Conservation (phyloP, 768 basidiomycete genomes). For the Suillus weaverae region DNA sequence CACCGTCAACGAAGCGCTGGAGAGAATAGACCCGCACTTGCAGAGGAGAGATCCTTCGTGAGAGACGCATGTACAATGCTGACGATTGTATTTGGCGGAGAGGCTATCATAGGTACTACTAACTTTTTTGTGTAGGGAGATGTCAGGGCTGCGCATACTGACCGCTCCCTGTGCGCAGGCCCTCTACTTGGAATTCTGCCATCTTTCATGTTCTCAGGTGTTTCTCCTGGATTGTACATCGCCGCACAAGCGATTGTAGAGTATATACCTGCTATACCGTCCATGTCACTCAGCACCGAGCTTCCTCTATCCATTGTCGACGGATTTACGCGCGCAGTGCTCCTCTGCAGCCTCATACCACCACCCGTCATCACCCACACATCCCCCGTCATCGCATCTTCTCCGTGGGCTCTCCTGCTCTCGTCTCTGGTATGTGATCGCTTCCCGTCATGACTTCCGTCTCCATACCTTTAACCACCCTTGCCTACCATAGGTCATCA, state of each 20-base stretch:
- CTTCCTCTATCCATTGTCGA: constrained; percentile 74
- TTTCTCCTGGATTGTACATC: constrained; percentile 62
- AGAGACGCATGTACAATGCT: constrained; percentile 58
- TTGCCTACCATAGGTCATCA: constrained; percentile 47
- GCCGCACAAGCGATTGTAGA: constrained; percentile 61
- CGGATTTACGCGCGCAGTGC: constrained; percentile 73
- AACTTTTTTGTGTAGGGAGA: background rate
- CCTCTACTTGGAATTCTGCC: constrained; percentile 65
- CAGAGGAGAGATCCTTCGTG: constrained; percentile 56
- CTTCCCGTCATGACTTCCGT: background rate
- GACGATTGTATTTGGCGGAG: constrained; percentile 77
- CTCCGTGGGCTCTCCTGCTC: constrained; percentile 77
- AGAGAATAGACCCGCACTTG: constrained; percentile 32
- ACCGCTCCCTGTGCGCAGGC: constrained; percentile 35
- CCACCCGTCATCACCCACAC: constrained; percentile 59
- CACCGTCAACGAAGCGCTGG: constrained; percentile 37
- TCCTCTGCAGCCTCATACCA: constrained; percentile 78
- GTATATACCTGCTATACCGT: constrained; percentile 55
- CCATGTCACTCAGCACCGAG: constrained; percentile 55
- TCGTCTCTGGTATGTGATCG: constrained; percentile 60
- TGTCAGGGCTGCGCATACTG: constrained; percentile 3
- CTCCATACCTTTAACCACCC: background rate
- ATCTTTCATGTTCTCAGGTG: constrained; percentile 79
- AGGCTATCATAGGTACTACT: constrained; percentile 61
- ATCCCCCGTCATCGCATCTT: constrained; percentile 50